Percentiles rank a stretch among this genome's conserved stretches.
Evolutionary conservation across 257 asterid genomes (phyloP).

Genomic region (Nemophila menziesii): DNA sequence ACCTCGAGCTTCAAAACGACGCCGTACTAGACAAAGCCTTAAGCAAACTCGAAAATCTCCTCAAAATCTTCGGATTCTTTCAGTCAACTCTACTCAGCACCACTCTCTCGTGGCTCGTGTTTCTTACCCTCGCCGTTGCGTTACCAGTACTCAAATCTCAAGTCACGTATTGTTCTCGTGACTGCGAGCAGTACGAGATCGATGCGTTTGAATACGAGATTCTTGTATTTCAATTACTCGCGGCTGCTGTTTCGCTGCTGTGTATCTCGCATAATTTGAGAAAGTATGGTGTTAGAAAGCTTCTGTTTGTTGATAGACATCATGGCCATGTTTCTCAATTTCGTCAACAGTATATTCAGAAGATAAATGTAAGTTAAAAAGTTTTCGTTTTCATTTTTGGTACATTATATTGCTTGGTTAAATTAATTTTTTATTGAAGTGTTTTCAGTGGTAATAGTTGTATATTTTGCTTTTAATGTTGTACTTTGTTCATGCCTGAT

Average conservation of each 20-base stretch:
- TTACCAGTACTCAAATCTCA: slow-evolving; percentile 35
- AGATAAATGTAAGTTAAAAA: slow-evolving; percentile 48
- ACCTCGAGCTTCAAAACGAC: neutral
- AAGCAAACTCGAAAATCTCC: slow-evolving; percentile 32
- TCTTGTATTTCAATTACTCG: slow-evolving; percentile 35
- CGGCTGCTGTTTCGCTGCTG: slow-evolving; percentile 57
- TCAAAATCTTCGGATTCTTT: slow-evolving; percentile 49
- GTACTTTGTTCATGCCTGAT: too few species aligned
- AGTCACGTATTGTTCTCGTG: slow-evolving; percentile 29
- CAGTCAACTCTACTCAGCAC: slow-evolving; percentile 32
- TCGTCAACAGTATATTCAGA: slow-evolving; percentile 43
- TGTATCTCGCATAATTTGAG: slow-evolving; percentile 56
- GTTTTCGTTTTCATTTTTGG: too few species aligned
- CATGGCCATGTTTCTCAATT: slow-evolving; percentile 49
- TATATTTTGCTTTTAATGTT: too few species aligned
- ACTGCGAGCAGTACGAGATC: slow-evolving; percentile 53
- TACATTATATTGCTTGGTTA: too few species aligned
- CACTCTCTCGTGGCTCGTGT: slow-evolving; percentile 51
- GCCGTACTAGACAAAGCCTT: slow-evolving; percentile 37
- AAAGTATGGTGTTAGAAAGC: slow-evolving; percentile 56
- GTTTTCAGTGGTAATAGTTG: too few species aligned
- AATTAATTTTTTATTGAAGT: too few species aligned
- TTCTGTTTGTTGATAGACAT: slow-evolving; percentile 55
- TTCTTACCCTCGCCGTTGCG: slow-evolving; percentile 31
- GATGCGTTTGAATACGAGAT: slow-evolving; percentile 48